These are phyloP conservation scores for Polytolypa hystricis DNA, from an alignment of 2,329 filamentous ascomycete genomes.

Conservation along the genomic window DNA sequence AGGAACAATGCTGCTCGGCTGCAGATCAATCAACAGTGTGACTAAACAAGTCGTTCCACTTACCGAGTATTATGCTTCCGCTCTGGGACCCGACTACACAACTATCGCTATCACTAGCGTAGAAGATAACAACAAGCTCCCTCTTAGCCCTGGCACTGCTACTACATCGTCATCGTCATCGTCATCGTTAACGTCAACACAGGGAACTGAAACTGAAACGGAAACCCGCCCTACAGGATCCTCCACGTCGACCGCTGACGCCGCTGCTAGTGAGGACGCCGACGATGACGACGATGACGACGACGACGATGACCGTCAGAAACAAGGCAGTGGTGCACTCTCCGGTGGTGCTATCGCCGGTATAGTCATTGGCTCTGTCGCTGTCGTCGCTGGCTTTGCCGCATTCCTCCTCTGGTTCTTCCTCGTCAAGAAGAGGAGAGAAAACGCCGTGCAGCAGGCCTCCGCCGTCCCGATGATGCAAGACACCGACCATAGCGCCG, in stretches of 20 bases:
- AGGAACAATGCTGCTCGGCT: conserved; percentile 9
- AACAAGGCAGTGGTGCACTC: not conserved
- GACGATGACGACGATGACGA: not conserved
- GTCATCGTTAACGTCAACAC: not conserved
- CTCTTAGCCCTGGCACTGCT: no score
- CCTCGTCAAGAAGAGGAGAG: conserved; percentile 8
- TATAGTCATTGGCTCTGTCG: conserved; percentile 11
- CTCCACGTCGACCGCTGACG: not conserved
- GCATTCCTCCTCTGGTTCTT: conserved; percentile 10
- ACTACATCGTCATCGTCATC: not conserved
- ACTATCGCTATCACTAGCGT: not conserved
- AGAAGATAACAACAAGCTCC: no score
- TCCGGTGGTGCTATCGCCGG: conserved; percentile 12
- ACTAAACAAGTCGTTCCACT: conserved; percentile 9
- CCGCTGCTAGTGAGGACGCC: not conserved
- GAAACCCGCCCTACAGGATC: not conserved
- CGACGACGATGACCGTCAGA: not conserved
- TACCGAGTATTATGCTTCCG: conserved; percentile 12
- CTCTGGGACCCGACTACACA: conserved; percentile 10
- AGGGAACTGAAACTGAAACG: conserved; percentile 1
- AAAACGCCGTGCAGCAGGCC: conserved; percentile 1
- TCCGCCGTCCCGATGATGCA: conserved; percentile 4
- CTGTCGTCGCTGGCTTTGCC: conserved; percentile 8
- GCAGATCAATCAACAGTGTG: conserved; percentile 8
- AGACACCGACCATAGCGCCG: not conserved